phyloP scores from a whole-genome alignment of 306 rosid genomes.

The Comarum palustre region DNA sequence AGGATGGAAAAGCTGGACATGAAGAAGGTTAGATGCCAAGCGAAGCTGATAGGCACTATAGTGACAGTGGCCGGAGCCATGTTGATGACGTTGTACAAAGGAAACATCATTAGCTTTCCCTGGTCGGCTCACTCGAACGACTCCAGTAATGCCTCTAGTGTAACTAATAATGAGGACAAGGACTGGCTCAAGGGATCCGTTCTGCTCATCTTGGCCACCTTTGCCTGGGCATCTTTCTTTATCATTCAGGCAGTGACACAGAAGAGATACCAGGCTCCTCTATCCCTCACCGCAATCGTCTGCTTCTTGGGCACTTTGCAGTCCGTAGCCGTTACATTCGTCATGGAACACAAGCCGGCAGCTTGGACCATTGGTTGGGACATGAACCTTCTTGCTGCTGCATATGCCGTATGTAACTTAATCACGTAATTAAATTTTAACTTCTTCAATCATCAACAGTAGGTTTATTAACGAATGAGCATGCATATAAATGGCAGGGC shows the following conservation, averaged over 20 bases:
- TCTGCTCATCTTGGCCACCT: constrained; percentile 60
- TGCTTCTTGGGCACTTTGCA: constrained; percentile 79
- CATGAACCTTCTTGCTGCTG: constrained; percentile 83
- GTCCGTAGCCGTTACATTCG: constrained; percentile 61
- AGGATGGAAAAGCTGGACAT: constrained; percentile 84
- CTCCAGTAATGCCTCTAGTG: constrained; percentile 32
- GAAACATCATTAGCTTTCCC: constrained; percentile 16
- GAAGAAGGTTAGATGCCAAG: constrained; percentile 72
- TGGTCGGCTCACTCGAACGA: not conserved
- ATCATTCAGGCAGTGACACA: constrained; percentile 30
- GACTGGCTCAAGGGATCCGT: constrained; percentile 72
- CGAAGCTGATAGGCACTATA: constrained; percentile 65
- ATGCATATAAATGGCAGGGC: constrained; percentile 39
- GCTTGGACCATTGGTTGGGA: constrained; percentile 91
- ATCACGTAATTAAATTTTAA: not conserved
- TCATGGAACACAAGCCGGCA: constrained; percentile 56
- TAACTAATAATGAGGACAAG: constrained; percentile 31
- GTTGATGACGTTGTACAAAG: constrained; percentile 85
- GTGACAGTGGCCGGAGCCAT: constrained; percentile 84
- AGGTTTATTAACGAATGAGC: not conserved
- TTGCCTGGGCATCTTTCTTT: constrained; percentile 86
- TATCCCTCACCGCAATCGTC: constrained; percentile 65
- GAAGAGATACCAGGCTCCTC: constrained; percentile 26
- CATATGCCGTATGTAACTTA: constrained; percentile 58
- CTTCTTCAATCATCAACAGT: not conserved